phyloP scores from a whole-genome alignment of 2,329 filamentous ascomycete genomes.

The Pyrenophora tritici-repentis region DNA sequence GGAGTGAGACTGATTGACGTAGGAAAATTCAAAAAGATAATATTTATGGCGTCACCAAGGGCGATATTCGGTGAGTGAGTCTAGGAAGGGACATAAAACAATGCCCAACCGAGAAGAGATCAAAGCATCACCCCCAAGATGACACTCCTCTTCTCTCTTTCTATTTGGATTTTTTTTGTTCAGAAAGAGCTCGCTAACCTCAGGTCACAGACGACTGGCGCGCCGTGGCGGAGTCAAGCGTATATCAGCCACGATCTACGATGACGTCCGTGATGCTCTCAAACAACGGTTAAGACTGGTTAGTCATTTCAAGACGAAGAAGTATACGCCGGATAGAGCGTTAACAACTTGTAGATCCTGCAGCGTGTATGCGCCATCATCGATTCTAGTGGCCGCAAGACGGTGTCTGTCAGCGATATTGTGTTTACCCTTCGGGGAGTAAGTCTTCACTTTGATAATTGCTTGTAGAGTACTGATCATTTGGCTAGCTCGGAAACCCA shows the following conservation, averaged over 20 bases:
- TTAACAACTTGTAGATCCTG: slow-evolving; percentile 27
- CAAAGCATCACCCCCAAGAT: not conserved
- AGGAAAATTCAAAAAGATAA: slow-evolving; percentile 43
- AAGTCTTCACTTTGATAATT: slow-evolving; percentile 9
- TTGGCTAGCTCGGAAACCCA: slow-evolving; percentile 23
- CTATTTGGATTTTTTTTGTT: too few relatives aligned
- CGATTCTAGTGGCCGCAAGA: slow-evolving; percentile 36
- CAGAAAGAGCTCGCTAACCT: slow-evolving; percentile 12
- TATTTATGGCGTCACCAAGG: slow-evolving; percentile 42
- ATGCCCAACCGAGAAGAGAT: not conserved
- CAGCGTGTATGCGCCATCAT: slow-evolving; percentile 30
- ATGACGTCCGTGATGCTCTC: slow-evolving; percentile 61
- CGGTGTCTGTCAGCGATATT: slow-evolving; percentile 37
- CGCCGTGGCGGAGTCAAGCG: slow-evolving; percentile 78
- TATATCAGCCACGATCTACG: slow-evolving; percentile 68
- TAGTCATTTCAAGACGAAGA: slow-evolving; percentile 4
- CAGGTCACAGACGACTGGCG: slow-evolving; percentile 62
- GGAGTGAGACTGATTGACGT: slow-evolving; percentile 8
- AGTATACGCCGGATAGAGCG: not conserved
- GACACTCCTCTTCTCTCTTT: not conserved
- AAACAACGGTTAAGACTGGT: slow-evolving; percentile 52
- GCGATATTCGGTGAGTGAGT: slow-evolving; percentile 41
- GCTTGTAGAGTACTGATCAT: slow-evolving; percentile 2
- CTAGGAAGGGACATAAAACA: not conserved
- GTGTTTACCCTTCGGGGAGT: slow-evolving; percentile 40